Evolutionary conservation across 2,329 filamentous ascomycete species (phyloP).

Genomic region (Nemania sp.): DNA sequence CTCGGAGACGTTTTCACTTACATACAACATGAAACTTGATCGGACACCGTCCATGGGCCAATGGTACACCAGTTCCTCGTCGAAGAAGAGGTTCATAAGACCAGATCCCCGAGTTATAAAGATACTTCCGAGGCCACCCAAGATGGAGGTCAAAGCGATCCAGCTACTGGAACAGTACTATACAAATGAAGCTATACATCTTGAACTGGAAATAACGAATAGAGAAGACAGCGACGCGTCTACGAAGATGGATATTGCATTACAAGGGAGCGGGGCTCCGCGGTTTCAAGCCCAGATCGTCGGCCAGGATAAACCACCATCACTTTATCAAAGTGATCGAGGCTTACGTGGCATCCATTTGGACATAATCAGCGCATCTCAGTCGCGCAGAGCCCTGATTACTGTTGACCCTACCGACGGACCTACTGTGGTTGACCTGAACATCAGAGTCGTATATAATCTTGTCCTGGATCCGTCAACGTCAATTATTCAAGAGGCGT

Average conservation of each 20-base stretch:
- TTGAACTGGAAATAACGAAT: slow-evolving; percentile 75
- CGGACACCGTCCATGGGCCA: slow-evolving; percentile 47
- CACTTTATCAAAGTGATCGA: slow-evolving; percentile 43
- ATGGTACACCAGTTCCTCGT: slow-evolving; percentile 54
- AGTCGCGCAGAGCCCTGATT: slow-evolving; percentile 50
- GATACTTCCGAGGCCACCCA: slow-evolving; percentile 87
- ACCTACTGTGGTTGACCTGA: slow-evolving; percentile 66
- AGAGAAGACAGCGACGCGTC: slow-evolving; percentile 79
- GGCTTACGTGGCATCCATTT: slow-evolving; percentile 48
- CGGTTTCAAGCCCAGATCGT: slow-evolving; percentile 47
- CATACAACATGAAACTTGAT: slow-evolving; percentile 62
- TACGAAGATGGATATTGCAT: slow-evolving; percentile 68
- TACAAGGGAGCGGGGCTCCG: slow-evolving; percentile 63
- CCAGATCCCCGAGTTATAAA: slow-evolving; percentile 61
- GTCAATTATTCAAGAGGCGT: slow-evolving; percentile 73
- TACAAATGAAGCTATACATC: slow-evolving; percentile 73
- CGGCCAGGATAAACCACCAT: slow-evolving; percentile 41
- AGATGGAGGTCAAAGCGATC: slow-evolving; percentile 74
- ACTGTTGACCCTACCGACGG: slow-evolving; percentile 53
- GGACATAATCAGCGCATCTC: slow-evolving; percentile 52
- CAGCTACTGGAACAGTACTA: slow-evolving; percentile 75
- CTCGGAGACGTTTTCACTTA: slow-evolving; percentile 67
- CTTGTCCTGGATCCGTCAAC: slow-evolving; percentile 79
- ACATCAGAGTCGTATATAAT: slow-evolving; percentile 75
- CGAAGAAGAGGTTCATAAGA: slow-evolving; percentile 52